Conservation (phyloP, 768 basidiomycete species). For the Kwoniella botswanensis region DNA sequence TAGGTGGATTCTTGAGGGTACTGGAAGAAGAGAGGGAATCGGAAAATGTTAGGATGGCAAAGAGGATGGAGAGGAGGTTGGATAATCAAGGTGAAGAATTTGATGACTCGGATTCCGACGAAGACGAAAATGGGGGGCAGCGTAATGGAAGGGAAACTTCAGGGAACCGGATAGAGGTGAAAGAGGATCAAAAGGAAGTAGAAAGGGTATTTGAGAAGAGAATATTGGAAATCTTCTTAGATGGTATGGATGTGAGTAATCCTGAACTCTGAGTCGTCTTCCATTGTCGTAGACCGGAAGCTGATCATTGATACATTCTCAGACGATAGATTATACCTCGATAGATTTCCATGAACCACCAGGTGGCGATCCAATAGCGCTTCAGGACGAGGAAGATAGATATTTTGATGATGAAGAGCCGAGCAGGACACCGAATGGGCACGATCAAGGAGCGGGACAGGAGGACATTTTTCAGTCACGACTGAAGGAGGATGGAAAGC, state of each 20-base stretch:
- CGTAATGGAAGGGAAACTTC: too few relatives aligned
- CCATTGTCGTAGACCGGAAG: conserved; percentile 39
- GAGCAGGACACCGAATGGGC: conserved; percentile 29
- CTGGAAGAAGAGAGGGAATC: conserved; percentile 63
- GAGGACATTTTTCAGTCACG: neutral
- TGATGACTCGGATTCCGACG: conserved; percentile 66
- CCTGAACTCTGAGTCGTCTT: conserved; percentile 15
- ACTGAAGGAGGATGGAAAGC: neutral
- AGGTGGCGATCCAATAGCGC: conserved; percentile 40
- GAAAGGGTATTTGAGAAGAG: conserved; percentile 46
- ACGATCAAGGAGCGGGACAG: conserved; percentile 10
- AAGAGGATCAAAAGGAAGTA: conserved; percentile 46
- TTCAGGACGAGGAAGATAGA: conserved; percentile 47
- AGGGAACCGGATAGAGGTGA: neutral
- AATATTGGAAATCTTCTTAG: conserved; percentile 53
- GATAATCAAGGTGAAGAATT: conserved; percentile 78
- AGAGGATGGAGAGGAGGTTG: conserved; percentile 55
- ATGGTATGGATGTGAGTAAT: conserved; percentile 55
- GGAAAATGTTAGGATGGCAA: conserved; percentile 62
- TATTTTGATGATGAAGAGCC: conserved; percentile 55
- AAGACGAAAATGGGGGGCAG: neutral
- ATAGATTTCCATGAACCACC: conserved; percentile 54
- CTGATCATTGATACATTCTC: conserved; percentile 28
- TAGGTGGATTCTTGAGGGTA: conserved; percentile 65
- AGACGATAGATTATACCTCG: conserved; percentile 51